Base-by-base conservation (phyloP, 768 basidiomycete genomes). In the Bullera alba region DNA sequence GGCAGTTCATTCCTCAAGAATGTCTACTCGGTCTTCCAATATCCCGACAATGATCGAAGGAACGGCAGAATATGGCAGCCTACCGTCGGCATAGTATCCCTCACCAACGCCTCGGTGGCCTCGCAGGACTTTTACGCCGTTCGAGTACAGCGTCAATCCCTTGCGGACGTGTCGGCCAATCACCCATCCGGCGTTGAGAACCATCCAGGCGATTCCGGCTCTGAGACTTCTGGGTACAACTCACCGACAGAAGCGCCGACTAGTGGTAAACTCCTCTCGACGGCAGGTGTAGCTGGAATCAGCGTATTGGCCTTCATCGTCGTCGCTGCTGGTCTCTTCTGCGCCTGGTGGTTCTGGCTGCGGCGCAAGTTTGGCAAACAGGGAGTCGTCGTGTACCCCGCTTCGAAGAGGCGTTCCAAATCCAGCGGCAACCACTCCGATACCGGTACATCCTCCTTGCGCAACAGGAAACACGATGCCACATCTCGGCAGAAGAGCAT, bases 261-360 rank as follows among this genome's bases (percentile, higher is more conserved):
- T 7, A 46, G 54, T 1, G 23, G 36, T 29, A 61, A 59, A 12
- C 61, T 54, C 16, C 53, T 63, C 5, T 58, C 57, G 4, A 59
- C 64, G 5, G 63, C 64, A 5, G 61, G 66, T 15, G 68, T 71
- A 25, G 63, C 63, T 0, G 60, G 56, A 12, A 46, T 51, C 12
- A 56, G 56, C 26, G 57, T 72, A 12, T 56, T 67, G 1, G 70
- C 66, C 0, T 68, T 68, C 47, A 62, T 72, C 44, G 59, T 66
- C 14, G 15, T 72, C 8, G 68, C 70, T 1, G 67, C 63, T 3
- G 65, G 46, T 5, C 48, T 58, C 12, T 72, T 72, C 54, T 64
- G 65, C 42, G 68, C 65, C 21, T 72, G 70, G 70, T 72, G 63
- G 58, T 72, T 72, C 54, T 72, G 67, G 65, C 59, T 65, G 5